A percentile compares a stretch with the other conserved stretches of the same genome.
Evolutionary conservation across 192 early-diverging fungal species (phyloP).

Genomic region (Coemansia aciculifera): DNA sequence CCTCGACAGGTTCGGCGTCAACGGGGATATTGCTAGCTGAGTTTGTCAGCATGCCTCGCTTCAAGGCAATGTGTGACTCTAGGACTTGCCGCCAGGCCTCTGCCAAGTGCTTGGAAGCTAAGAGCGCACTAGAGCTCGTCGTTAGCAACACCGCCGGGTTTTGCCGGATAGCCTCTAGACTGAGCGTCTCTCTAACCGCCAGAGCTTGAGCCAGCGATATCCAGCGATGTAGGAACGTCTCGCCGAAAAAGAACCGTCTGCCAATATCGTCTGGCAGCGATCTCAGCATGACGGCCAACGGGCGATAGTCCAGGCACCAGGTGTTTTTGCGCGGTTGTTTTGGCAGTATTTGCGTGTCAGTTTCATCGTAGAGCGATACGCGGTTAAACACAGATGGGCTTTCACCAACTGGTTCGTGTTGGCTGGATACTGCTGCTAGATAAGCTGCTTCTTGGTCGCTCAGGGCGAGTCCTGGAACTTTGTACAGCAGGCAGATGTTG

Average conservation of each 20-base stretch:
- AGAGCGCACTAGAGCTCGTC: background rate
- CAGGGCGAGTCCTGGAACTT: slow-evolving; percentile 36
- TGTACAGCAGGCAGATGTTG: slow-evolving; percentile 48
- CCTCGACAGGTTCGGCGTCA: background rate
- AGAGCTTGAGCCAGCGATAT: slow-evolving; percentile 46
- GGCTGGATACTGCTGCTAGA: background rate
- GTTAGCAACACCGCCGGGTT: slow-evolving; percentile 7
- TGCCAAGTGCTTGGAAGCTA: slow-evolving; percentile 29
- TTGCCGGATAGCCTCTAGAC: slow-evolving; percentile 10
- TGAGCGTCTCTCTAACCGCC: slow-evolving; percentile 29
- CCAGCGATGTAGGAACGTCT: slow-evolving; percentile 54
- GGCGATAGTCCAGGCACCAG: slow-evolving; percentile 44
- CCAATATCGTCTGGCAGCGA: slow-evolving; percentile 46
- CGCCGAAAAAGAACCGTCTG: slow-evolving; percentile 46
- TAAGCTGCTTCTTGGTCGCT: slow-evolving; percentile 17
- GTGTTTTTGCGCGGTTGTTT: slow-evolving; percentile 18
- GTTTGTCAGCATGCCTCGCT: slow-evolving; percentile 19
- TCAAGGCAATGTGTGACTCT: slow-evolving; percentile 34
- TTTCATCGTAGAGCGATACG: slow-evolving; percentile 21
- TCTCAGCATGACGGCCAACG: slow-evolving; percentile 39
- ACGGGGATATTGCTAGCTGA: background rate
- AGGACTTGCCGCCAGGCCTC: slow-evolving; percentile 39
- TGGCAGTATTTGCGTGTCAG: background rate
- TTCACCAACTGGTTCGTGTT: background rate
- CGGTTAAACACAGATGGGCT: slow-evolving; percentile 14